Conservation (phyloP, 441 rosid species). For the Arabidopsis lyrata region DNA sequence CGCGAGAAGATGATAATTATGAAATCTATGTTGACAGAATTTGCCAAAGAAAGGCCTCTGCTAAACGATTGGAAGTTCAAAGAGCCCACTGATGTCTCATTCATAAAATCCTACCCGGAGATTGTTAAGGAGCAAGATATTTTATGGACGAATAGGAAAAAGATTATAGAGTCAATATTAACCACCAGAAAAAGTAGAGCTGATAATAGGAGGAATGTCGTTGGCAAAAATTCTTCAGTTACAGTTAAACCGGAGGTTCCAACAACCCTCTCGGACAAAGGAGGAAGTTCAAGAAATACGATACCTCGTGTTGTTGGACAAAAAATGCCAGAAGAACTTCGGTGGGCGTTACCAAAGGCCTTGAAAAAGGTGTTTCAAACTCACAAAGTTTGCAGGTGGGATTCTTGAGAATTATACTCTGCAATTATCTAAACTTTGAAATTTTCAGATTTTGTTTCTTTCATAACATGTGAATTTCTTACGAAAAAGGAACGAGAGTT, state of each 20-base stretch:
- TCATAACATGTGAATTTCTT: too few species aligned
- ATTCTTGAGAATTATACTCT: background rate
- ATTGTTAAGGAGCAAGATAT: conserved; percentile 58
- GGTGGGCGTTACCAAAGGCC: conserved; percentile 70
- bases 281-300: conserved; percentile 41
- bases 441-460: background rate
- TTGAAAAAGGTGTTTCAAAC: conserved; percentile 74
- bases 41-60: conserved; percentile 67
- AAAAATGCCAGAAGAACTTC: conserved; percentile 70
- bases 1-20: conserved; percentile 48
- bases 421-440: background rate
- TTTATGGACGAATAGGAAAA: conserved; percentile 48
- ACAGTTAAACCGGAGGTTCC: conserved; percentile 49
- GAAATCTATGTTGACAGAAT: conserved; percentile 47
- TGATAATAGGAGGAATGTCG: conserved; percentile 30
- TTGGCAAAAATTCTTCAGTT: conserved; percentile 40
- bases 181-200: conserved; percentile 42
- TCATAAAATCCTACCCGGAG: conserved; percentile 61
- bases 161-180: conserved; percentile 33
- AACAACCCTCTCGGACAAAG: conserved; percentile 49
- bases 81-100: conserved; percentile 60
- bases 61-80: conserved; percentile 80
- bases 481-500: too few species aligned
- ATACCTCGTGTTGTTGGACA: conserved; percentile 46
- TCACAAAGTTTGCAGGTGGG: conserved; percentile 89